Base-by-base conservation (phyloP, 192 early-diverging fungal species). In the Mortierella antarctica region DNA sequence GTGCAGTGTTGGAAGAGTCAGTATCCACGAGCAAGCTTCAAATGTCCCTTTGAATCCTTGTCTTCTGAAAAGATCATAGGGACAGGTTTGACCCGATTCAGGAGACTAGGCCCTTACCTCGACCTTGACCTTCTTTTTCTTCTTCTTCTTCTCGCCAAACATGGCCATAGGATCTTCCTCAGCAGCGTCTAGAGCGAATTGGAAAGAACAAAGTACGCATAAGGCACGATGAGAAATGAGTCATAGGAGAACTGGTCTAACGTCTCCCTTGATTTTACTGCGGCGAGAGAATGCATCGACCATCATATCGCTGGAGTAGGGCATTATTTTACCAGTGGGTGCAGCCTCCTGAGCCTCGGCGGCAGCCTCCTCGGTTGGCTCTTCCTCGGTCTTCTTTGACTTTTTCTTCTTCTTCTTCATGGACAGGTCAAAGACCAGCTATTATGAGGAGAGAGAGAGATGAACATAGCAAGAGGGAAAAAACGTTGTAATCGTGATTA, bases 81-180 rank as follows among this genome's bases (percentile, higher is more conserved):
- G 14, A 49, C 15, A 21, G 17, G 1, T 6, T 10, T 48, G 20
- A 50, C 4, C 39, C 20, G 9, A 46, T 44, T 46, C 47, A 4
- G 47, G 20, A 13, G 9, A 44, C 23, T 55, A 50, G 53, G 59
- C 71, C 21, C 64, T 67, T 62, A 67, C 67, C 67, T 71, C 69
- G 46, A 78, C 75, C 79, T 91, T 91, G 76, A 85, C 82, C 88
- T 94, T 93, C 83, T 95, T 94, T 86, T 95, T 95, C 79, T 95
- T 95, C 89, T 95, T 95, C 76, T 96, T 96, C 85, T 93, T 87
- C 70, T 93, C 92, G 57, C 86, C 92, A 84, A 95, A 94, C 85
- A 92, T 89, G 56, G 88, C 86, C 54, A 86, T 83, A 63, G 87
- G 85, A 66, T 91, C 90, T 40, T 84, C 87, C 53, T 88, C 90